Conservation (phyloP, 1,284 basidiomycete species). For the Meripilus lineatus region DNA sequence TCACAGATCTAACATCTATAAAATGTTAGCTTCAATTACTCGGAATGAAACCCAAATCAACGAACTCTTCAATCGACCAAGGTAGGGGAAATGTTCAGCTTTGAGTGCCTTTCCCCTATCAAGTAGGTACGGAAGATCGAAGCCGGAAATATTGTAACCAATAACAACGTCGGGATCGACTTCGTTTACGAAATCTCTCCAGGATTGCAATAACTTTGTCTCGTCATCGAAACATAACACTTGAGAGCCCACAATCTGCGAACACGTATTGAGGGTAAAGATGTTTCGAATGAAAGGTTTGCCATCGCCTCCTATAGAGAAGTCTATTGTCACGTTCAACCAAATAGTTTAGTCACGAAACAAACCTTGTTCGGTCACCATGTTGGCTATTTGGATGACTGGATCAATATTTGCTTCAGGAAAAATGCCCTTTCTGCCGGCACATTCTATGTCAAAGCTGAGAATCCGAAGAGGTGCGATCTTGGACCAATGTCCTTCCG, state of each 20-base stretch:
- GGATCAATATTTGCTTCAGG: conserved; percentile 87
- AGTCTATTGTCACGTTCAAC: conserved; percentile 5
- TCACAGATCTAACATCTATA: conserved; percentile 68
- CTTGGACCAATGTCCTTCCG: conserved; percentile 87
- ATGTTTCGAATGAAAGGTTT: conserved; percentile 93
- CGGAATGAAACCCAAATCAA: conserved; percentile 6
- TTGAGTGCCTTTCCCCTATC: conserved; percentile 85
- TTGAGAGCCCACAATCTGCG: conserved; percentile 92
- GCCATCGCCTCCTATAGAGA: conserved; percentile 60
- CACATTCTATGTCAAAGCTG: conserved; percentile 97
- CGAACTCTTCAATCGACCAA: conserved; percentile 77
- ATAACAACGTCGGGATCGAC: conserved; percentile 93
- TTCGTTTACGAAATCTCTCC: conserved; percentile 82
- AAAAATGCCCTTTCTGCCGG: conserved; percentile 92
- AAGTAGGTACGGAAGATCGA: conserved; percentile 92
- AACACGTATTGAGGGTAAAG: conserved; percentile 92
- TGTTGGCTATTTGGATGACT: conserved; percentile 95
- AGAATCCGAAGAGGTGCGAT: conserved; percentile 89
- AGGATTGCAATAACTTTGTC: conserved; percentile 63
- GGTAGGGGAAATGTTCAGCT: conserved; percentile 63
- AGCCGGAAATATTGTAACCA: conserved; percentile 89
- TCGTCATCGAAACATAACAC: conserved; percentile 85
- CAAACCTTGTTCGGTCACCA: conserved; percentile 92
- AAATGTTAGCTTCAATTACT: not conserved
- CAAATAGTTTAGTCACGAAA: not conserved